Conservation (phyloP, 768 basidiomycete genomes). For the Rhodotorula sphaerocarpa region DNA sequence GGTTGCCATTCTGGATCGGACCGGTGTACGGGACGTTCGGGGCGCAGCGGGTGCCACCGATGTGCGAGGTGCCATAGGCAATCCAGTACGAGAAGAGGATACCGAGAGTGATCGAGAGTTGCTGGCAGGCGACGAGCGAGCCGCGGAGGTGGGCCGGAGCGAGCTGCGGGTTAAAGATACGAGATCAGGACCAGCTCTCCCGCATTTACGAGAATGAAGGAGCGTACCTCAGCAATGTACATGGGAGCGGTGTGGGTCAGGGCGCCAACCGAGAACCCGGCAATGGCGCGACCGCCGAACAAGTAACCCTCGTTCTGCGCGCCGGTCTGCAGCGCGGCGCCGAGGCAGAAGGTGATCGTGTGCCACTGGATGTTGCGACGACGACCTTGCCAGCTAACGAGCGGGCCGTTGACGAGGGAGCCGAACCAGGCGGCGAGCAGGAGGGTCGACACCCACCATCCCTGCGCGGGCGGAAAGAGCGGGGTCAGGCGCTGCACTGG, state of each 20-base stretch:
- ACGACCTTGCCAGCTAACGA: constrained; percentile 27
- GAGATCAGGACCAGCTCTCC: too few species aligned
- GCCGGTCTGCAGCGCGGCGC: neutral
- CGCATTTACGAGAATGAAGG: too few species aligned
- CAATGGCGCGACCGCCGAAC: neutral
- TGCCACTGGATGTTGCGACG: neutral
- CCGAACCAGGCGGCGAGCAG: constrained; percentile 18
- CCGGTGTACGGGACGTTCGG: constrained; percentile 20
- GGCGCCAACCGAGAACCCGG: constrained; percentile 41
- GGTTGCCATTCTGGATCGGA: constrained; percentile 8
- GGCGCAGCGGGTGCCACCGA: constrained; percentile 21
- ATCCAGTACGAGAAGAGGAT: constrained; percentile 1
- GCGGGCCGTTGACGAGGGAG: constrained; percentile 16
- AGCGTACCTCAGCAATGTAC: constrained; percentile 26
- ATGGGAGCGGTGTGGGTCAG: constrained; percentile 40
- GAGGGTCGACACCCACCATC: constrained; percentile 21
- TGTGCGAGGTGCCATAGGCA: constrained; percentile 14
- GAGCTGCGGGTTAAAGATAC: neutral
- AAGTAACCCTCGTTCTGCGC: neutral
- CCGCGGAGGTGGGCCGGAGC: constrained; percentile 9
- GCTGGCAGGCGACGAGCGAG: constrained; percentile 11
- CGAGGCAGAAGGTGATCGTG: neutral
- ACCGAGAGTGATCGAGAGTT: constrained; percentile 18
- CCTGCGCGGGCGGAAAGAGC: neutral
- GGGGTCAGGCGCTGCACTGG: neutral